Base-by-base conservation (phyloP, 208 protist species). In the Eutreptiella sp. region DNA sequence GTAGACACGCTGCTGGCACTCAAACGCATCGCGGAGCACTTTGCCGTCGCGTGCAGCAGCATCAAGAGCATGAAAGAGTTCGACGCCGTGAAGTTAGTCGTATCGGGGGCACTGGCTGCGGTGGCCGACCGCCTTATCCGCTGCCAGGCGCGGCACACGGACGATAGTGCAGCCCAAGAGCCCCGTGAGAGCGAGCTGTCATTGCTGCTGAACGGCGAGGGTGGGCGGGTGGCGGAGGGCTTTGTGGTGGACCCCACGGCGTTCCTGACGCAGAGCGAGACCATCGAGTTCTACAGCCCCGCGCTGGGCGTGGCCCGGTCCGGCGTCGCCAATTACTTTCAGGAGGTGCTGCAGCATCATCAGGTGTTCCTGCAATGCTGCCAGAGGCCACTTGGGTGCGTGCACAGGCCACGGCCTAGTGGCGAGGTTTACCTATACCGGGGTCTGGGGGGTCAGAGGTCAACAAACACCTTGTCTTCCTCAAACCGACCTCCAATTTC, bases 261-360 rank as follows among this genome's bases (percentile, higher is more conserved):
- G 53, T 70, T 78, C 35, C 61, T 55, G 1, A 43, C 58, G 41
- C 77, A 83, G 48, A 43, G 47, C n/a, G 64, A 71, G 39, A 65
- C 53, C 0, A 58, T 81, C 28, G 34, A 47, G 28, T 54, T 80
- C 14, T 43, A 63, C 36, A 63, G 33, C 19, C 74, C 79, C 1
- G 79, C 82, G 61, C 52, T 81, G 28, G 59, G 74, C 47, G 59
- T 77, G 5, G 75, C 76, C 33, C 75, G 79, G 14, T 66, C 79
- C 4, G 28, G 48, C n/a, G 63, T 78, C 32, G 42, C 83, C 41
- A 73, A 83, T 61, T 84, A 84, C 69, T 84, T 80, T 29, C 65
- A 59, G 14, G 62, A 57, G 9, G 53, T 73, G 61, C 9, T n/a
- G n/a, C n/a, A n/a, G n/a, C n/a, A n/a, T n/a, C n/a, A n/a, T n/a